Conservation (phyloP, 106 monocot species). For the Dioscorea alata region DNA sequence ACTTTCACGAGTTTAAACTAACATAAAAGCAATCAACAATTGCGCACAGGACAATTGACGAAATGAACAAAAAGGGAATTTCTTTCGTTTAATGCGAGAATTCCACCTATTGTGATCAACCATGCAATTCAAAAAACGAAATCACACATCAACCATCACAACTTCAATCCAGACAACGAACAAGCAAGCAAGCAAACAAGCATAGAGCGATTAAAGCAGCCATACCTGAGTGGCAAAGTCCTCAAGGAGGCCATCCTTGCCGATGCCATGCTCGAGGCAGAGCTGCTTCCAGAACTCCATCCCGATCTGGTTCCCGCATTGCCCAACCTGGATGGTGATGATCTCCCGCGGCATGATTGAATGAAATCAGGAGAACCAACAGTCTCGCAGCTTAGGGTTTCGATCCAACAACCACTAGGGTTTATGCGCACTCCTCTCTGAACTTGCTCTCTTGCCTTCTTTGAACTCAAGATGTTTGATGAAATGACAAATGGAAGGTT, state of each 20-base stretch:
- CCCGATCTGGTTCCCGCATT: conserved; percentile 99
- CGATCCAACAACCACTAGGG: neutral
- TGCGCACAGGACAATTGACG: too few relatives aligned
- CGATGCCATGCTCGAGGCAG: conserved; percentile 99
- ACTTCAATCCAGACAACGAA: too few relatives aligned
- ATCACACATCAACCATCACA: too few relatives aligned
- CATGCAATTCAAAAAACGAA: too few relatives aligned
- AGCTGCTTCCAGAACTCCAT: conserved; percentile 99
- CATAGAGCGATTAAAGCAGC: neutral
- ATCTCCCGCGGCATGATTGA: conserved; percentile 84
- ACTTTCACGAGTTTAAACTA: too few relatives aligned
- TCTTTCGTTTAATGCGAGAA: too few relatives aligned
- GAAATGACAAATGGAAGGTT: neutral
- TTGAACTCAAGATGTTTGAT: neutral
- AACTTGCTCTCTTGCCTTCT: neutral
- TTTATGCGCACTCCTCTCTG: neutral
- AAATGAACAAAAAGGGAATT: too few relatives aligned
- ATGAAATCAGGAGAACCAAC: neutral
- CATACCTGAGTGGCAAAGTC: conserved; percentile 91
- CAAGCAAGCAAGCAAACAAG: too few relatives aligned
- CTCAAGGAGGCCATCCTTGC: conserved; percentile 97
- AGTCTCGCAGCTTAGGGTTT: neutral
- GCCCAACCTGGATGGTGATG: conserved; percentile 99
- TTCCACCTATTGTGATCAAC: too few relatives aligned
- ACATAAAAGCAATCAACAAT: too few relatives aligned